These are phyloP conservation scores for Ceratocystis destructans DNA, from an alignment of 2,329 filamentous ascomycete genomes.

Conservation along the genomic window DNA sequence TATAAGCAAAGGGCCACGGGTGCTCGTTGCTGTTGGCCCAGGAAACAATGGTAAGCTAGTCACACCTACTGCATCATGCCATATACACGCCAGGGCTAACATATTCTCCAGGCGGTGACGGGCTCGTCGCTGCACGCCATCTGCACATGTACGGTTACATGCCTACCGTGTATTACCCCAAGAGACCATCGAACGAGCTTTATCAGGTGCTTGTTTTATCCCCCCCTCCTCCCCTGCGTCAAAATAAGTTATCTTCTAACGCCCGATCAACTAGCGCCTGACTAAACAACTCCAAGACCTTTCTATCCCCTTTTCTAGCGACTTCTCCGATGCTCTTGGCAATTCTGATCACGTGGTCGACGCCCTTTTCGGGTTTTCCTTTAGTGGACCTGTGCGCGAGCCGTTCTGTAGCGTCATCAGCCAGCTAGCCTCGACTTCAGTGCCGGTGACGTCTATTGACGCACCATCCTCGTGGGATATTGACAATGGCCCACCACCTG, in stretches of 20 bases:
- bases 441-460: constrained; percentile 80
- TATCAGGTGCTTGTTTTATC: constrained; percentile 54
- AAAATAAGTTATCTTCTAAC: not conserved
- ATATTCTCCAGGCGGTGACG: constrained; percentile 61
- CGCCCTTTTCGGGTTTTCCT: constrained; percentile 92
- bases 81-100: constrained; percentile 19
- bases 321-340: constrained; percentile 55
- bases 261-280: constrained; percentile 45
- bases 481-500: constrained; percentile 52
- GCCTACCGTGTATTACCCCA: constrained; percentile 84
- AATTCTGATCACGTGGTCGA: constrained; percentile 73
- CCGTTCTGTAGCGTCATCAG: constrained; percentile 75
- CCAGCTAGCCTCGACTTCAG: constrained; percentile 54
- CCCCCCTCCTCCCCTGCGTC: not conserved
- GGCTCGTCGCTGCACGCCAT: constrained; percentile 85
- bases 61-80: not conserved
- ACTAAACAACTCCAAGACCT: constrained; percentile 74
- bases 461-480: constrained; percentile 93
- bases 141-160: constrained; percentile 83
- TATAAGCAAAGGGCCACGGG: constrained; percentile 49
- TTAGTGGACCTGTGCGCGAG: constrained; percentile 81
- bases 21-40: constrained; percentile 86
- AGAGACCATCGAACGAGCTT: constrained; percentile 76
- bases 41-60: constrained; percentile 48
- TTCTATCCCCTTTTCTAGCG: constrained; percentile 66